Conservation (phyloP, 2,329 filamentous ascomycete genomes). For the Aspergillus ruber region DNA sequence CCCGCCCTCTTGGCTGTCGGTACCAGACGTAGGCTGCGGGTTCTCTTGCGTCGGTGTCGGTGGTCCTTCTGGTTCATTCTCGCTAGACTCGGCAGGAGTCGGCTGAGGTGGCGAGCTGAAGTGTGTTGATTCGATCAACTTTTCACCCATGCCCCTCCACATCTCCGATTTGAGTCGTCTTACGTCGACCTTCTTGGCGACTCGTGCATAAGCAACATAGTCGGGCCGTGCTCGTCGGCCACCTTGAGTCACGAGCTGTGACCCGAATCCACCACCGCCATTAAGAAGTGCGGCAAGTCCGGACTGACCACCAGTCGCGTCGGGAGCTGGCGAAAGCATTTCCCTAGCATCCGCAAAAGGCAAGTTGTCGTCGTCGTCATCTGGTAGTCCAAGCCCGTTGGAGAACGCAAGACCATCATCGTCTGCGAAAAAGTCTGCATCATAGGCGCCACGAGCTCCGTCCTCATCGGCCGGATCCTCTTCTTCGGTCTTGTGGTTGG, state of each 20-base stretch:
- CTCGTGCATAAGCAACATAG: conserved; percentile 59
- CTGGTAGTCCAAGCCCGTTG: conserved; percentile 39
- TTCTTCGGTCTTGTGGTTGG: conserved; percentile 54
- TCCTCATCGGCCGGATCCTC: conserved; percentile 48
- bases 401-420: conserved; percentile 53
- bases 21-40: conserved; percentile 21
- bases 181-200: conserved; percentile 63
- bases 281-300: conserved; percentile 35
- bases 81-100: conserved; percentile 8
- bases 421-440: conserved; percentile 89
- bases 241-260: conserved; percentile 57
- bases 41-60: conserved; percentile 20
- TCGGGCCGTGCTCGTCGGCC: conserved; percentile 53
- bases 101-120: conserved; percentile 24
- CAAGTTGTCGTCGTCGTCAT: conserved; percentile 43
- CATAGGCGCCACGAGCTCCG: conserved; percentile 69
- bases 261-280: conserved; percentile 48
- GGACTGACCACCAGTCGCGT: conserved; percentile 29
- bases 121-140: conserved; percentile 31
- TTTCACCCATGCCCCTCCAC: conserved; percentile 55
- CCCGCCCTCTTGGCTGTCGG: conserved; percentile 41
- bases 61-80: conserved; percentile 11
- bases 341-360: conserved; percentile 46
- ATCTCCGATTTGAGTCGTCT: conserved; percentile 59
- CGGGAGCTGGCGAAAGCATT: conserved; percentile 38